Evolutionary conservation across 2,329 filamentous ascomycete genomes (phyloP).

Genomic region (Paramyrothecium roridum): DNA sequence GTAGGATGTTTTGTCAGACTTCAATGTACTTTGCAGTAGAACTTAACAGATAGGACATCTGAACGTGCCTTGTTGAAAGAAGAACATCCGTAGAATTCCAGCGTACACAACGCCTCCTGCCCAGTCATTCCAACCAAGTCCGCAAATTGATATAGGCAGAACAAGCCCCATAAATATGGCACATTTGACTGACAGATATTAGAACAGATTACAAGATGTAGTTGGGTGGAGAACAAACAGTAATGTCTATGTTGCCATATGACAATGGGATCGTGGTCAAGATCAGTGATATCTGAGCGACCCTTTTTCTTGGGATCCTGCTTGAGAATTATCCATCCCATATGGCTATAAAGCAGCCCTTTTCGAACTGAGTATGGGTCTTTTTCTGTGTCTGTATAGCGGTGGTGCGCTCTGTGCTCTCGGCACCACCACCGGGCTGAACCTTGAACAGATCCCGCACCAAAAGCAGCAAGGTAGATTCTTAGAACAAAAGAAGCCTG

Average conservation of each 20-base stretch:
- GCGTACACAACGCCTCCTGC: conserved; percentile 73
- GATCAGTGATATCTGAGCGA: conserved; percentile 74
- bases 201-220: no score
- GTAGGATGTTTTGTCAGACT: no score
- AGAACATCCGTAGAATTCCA: conserved; percentile 75
- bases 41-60: no score
- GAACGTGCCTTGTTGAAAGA: conserved; percentile 81
- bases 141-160: conserved; percentile 66
- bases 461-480: conserved; percentile 71
- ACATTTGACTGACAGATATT: no score
- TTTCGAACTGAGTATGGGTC: conserved; percentile 81
- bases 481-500: conserved; percentile 67
- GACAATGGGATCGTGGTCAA: conserved; percentile 75
- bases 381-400: conserved; percentile 82
- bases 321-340: conserved; percentile 84
- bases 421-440: conserved; percentile 79
- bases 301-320: conserved; percentile 80
- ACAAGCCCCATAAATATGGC: conserved; percentile 69
- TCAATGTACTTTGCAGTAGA: no score
- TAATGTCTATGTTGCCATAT: conserved; percentile 80
- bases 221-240: no score
- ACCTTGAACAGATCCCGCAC: conserved; percentile 73
- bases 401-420: conserved; percentile 76
- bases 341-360: conserved; percentile 65
- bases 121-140: conserved; percentile 73